These are phyloP conservation scores for Aspergillus floridensis DNA, from an alignment of 2,329 filamentous ascomycete genomes.

Conservation along the genomic window DNA sequence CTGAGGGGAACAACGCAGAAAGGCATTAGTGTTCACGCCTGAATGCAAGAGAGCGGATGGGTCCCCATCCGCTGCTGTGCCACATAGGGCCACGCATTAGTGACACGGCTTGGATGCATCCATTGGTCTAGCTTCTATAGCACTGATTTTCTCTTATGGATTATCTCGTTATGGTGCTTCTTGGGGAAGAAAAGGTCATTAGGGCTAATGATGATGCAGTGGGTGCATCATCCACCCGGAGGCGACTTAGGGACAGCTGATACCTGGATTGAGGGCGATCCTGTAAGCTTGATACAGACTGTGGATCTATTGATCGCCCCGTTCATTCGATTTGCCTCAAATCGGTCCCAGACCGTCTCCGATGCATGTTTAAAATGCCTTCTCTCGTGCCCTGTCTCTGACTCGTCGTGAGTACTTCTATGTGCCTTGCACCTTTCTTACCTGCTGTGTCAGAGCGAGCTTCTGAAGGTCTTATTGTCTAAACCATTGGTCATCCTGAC, in stretches of 20 bases:
- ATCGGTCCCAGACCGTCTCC: background rate
- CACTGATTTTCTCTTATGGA: slow-evolving; percentile 6
- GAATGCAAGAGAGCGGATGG: slow-evolving; percentile 18
- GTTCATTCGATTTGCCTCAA: background rate
- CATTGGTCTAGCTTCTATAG: slow-evolving; percentile 5
- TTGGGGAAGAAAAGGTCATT: background rate
- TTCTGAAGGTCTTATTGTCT: slow-evolving; percentile 3
- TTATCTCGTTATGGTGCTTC: background rate
- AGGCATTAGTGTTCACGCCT: slow-evolving; percentile 19
- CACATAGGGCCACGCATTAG: slow-evolving; percentile 18
- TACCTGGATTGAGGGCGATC: slow-evolving; percentile 7
- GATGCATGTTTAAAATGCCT: slow-evolving; percentile 12
- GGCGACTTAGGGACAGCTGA: slow-evolving; percentile 5
- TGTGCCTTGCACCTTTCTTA: slow-evolving; percentile 10
- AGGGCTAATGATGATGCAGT: slow-evolving; percentile 13
- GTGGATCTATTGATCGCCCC: slow-evolving; percentile 14
- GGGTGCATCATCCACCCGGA: slow-evolving; percentile 6
- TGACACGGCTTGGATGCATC: slow-evolving; percentile 15
- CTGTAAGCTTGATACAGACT: slow-evolving; percentile 12
- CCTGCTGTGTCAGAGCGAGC: slow-evolving; percentile 1
- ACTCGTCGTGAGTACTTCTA: slow-evolving; percentile 13
- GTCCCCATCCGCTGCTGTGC: slow-evolving; percentile 13
- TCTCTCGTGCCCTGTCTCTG: slow-evolving; percentile 13
- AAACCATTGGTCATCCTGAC: slow-evolving; percentile 11
- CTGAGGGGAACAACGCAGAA: slow-evolving; percentile 12